Base-by-base conservation (phyloP, 2,329 filamentous ascomycete genomes). In the Trichoderma lentiforme region DNA sequence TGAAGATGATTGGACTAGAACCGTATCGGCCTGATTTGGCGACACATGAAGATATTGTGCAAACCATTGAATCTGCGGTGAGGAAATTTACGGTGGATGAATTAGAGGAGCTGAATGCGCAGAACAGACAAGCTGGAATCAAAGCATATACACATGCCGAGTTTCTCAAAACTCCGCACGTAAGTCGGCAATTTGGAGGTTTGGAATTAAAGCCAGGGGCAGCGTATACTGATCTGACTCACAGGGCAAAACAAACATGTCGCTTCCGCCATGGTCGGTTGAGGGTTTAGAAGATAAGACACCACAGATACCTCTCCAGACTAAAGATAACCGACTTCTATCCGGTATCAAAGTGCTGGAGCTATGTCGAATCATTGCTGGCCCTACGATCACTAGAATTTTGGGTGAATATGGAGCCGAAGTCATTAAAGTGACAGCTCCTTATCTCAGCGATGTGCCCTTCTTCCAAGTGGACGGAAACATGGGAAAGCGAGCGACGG, bases 341-440 rank as follows among this genome's bases (percentile, higher is more conserved):
- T 72, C 84, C 77, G 92, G 92, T 0, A 85, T 94, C 78, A 91
- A 91, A 74, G 91, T 94, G 6, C 85, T 94, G 6, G 92, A 95
- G 77, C 82, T 94, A 34, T 92, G 91, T 77, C 89, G 92, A 53
- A 90, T 94, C 76, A 93, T 94, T 74, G 92, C 92, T 4, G 92
- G 91, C 0, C 92, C 92, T n/a, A 88, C 90, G 5, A 90, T 94
- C 74, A 89, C 89, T 3, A 88, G 91, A 34, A 90, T 90, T 2
- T 85, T 94, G 0, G 91, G 90, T n/a, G 92, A 93, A 73, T 91
- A 93, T 77, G 92, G 92, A 2, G 92, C 92, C 8, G 87, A 91
- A 68, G 91, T 94, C 0, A 85, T 94, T 74, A 92, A 93, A 76
- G 85, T 94, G 60, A 93, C 91, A 3, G 89, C 88, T 8, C 87